These are phyloP conservation scores for Phalaenopsis aphrodite DNA, from an alignment of 106 monocot genomes.

Conservation along the genomic window DNA sequence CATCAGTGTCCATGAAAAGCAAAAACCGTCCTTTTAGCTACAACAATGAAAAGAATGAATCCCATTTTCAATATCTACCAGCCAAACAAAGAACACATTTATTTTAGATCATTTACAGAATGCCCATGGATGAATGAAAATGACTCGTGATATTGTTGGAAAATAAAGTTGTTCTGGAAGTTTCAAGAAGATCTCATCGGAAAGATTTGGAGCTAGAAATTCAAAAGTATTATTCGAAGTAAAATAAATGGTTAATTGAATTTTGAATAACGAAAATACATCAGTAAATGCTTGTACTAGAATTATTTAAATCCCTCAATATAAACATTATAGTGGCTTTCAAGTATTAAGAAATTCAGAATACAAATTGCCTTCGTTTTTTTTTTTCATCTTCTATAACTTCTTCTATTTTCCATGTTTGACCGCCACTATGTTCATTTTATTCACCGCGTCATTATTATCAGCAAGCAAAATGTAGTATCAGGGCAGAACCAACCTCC, in stretches of 20 bases:
- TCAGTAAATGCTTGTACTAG: not conserved
- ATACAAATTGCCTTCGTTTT: too few relatives aligned
- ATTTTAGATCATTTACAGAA: not conserved
- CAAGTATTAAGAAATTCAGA: not conserved
- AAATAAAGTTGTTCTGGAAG: not conserved
- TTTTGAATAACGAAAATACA: not conserved
- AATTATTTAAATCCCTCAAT: not conserved
- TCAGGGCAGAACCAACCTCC: not conserved
- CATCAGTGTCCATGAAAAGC: not conserved
- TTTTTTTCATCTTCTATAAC: too few relatives aligned
- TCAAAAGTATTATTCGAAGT: not conserved
- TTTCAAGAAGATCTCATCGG: not conserved
- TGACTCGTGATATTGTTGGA: too few relatives aligned
- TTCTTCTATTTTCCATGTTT: not conserved
- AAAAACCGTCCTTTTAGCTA: not conserved
- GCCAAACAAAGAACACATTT: not conserved
- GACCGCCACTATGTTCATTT: not conserved
- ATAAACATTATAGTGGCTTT: not conserved
- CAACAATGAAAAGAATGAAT: not conserved
- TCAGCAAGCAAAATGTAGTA: not conserved
- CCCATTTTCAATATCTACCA: not conserved
- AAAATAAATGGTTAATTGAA: not conserved
- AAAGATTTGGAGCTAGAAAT: not conserved
- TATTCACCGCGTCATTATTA: not conserved
- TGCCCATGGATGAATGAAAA: too few relatives aligned